phyloP scores from a whole-genome alignment of 2,329 filamentous ascomycete species.

The Alternaria conjuncta region DNA sequence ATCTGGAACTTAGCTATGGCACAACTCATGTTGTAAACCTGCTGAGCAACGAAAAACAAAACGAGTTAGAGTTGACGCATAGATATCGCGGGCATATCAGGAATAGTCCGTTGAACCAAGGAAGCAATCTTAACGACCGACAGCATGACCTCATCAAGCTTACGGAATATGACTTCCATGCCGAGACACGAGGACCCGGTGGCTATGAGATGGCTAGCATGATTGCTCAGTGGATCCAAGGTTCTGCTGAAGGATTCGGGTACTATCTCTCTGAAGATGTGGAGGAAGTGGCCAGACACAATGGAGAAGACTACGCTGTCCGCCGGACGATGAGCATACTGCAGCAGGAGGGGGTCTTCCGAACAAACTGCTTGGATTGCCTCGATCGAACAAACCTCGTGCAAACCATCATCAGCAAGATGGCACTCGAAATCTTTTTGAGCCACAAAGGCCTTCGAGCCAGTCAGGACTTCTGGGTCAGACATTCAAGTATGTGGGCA shows the following conservation, averaged over 20 bases:
- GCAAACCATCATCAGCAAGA: slow-evolving; percentile 92
- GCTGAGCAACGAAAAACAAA: slow-evolving; percentile 85
- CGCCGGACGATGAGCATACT: slow-evolving; percentile 69
- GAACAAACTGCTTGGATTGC: slow-evolving; percentile 96
- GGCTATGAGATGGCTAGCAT: slow-evolving; percentile 91
- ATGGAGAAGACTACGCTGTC: slow-evolving; percentile 50
- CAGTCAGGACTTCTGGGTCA: slow-evolving; percentile 83
- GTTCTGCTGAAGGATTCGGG: slow-evolving; percentile 86
- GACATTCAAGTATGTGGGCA: slow-evolving; percentile 93
- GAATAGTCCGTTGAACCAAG: slow-evolving; percentile 73
- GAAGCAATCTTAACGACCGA: slow-evolving; percentile 58
- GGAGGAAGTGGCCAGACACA: slow-evolving; percentile 57
- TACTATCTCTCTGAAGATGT: slow-evolving; percentile 84
- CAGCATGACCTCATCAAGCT: slow-evolving; percentile 78
- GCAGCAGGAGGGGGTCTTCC: slow-evolving; percentile 93
- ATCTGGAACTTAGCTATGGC: slow-evolving; percentile 85
- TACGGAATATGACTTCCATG: slow-evolving; percentile 96
- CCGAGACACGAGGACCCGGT: slow-evolving; percentile 82
- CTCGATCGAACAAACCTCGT: slow-evolving; percentile 95
- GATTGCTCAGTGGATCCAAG: slow-evolving; percentile 78
- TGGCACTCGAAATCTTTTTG: slow-evolving; percentile 88
- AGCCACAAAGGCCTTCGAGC: slow-evolving; percentile 72
- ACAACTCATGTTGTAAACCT: slow-evolving; percentile 92
- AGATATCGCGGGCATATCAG: slow-evolving; percentile 80
- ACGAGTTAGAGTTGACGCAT: slow-evolving; percentile 81